Evolutionary conservation across 345 rosid species (phyloP).

Genomic region (Barbarea vulgaris): DNA sequence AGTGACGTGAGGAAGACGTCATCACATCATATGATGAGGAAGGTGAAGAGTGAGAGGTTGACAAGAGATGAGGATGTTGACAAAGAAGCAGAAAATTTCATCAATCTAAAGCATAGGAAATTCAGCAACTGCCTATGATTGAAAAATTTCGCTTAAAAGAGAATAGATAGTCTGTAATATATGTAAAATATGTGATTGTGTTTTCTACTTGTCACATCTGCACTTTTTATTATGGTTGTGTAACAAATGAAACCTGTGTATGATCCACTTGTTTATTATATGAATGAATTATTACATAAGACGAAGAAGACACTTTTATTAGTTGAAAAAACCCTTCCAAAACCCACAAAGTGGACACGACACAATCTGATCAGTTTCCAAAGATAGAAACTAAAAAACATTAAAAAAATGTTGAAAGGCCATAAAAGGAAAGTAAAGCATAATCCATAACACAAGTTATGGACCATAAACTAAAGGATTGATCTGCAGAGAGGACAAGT

Average conservation of each 20-base stretch:
- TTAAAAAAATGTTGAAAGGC: neutral
- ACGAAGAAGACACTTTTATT: neutral
- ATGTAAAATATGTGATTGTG: neutral
- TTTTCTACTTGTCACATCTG: neutral
- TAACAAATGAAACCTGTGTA: constrained; percentile 1
- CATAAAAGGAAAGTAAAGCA: neutral
- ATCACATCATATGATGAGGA: constrained; percentile 22
- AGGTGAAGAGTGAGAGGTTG: constrained; percentile 25
- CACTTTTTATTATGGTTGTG: neutral
- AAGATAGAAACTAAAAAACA: neutral
- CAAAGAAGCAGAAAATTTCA: constrained; percentile 60
- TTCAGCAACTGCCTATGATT: constrained; percentile 33
- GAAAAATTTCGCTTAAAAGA: neutral
- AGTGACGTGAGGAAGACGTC: constrained; percentile 11
- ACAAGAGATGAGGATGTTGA: constrained; percentile 43
- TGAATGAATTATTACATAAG: neutral
- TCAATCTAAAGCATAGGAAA: constrained; percentile 57
- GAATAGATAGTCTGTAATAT: neutral
- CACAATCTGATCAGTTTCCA: neutral
- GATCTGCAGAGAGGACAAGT: constrained; percentile 90
- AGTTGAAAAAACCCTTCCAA: neutral
- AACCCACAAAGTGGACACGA: neutral
- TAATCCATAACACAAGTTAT: neutral
- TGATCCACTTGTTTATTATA: neutral
- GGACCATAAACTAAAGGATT: constrained; percentile 4